A percentile compares a stretch with the other conserved stretches of the same genome.
These are phyloP conservation scores for Brassica cretica DNA, from an alignment of 345 rosid species.

Conservation along the genomic window DNA sequence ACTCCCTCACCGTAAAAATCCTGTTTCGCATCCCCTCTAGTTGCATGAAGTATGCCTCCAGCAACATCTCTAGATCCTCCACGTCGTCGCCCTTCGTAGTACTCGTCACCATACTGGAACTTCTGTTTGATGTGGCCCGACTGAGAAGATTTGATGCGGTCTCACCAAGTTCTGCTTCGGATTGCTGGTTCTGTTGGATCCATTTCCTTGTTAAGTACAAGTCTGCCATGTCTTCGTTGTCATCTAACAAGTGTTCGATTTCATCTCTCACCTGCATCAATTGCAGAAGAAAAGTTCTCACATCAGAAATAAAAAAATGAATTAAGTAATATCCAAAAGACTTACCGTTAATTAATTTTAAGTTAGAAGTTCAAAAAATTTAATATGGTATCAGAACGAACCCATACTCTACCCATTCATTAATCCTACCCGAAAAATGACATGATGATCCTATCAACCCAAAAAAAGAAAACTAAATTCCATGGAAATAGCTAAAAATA, in stretches of 20 bases:
- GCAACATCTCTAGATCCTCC: conserved; percentile 65
- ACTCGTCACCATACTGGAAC: conserved; percentile 65
- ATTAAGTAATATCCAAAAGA: too few relatives aligned
- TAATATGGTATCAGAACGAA: too few relatives aligned
- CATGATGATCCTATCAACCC: too few relatives aligned
- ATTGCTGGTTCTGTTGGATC: conserved; percentile 68
- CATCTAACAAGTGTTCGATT: conserved; percentile 81
- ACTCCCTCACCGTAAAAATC: conserved; percentile 70
- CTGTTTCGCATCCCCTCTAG: neutral
- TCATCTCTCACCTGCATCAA: conserved; percentile 79
- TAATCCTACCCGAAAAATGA: too few relatives aligned
- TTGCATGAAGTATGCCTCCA: conserved; percentile 3
- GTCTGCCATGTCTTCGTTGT: conserved; percentile 86
- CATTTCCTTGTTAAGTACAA: conserved; percentile 78
- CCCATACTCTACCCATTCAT: too few relatives aligned
- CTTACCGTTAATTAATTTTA: too few relatives aligned
- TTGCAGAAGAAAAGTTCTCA: neutral
- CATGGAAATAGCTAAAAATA: too few relatives aligned
- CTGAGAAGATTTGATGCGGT: conserved; percentile 44
- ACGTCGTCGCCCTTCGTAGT: conserved; percentile 56
- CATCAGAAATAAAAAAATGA: neutral
- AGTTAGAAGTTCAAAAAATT: too few relatives aligned
- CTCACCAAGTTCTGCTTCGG: conserved; percentile 52
- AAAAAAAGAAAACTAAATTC: too few relatives aligned
- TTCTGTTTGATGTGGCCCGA: conserved; percentile 56